Percentiles rank a stretch among this genome's conserved stretches.
These are phyloP conservation scores for Geotrichum reessii DNA, from an alignment of 1,139 yeast genomes.

Conservation along the genomic window DNA sequence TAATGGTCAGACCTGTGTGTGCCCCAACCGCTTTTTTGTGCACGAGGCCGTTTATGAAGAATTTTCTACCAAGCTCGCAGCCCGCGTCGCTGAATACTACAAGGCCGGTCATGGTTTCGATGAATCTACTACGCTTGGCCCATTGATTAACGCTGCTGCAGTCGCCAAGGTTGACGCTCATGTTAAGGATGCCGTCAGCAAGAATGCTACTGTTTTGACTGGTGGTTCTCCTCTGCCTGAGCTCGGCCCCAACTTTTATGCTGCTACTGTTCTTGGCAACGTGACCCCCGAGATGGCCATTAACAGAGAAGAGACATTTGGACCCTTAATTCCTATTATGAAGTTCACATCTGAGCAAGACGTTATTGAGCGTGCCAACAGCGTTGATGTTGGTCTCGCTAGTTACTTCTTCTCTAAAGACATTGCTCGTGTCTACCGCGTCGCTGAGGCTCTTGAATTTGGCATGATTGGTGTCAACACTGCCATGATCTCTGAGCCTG, in stretches of 20 bases:
- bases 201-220: conserved; percentile 61
- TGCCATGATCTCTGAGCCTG: conserved; percentile 63
- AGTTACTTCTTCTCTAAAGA: conserved; percentile 72
- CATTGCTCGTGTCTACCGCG: conserved; percentile 54
- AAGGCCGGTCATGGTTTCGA: conserved; percentile 73
- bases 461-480: conserved; percentile 82
- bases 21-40: conserved; percentile 70
- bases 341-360: conserved; percentile 57
- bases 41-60: conserved; percentile 58
- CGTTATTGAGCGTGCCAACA: conserved; percentile 64
- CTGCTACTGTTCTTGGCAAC: conserved; percentile 64
- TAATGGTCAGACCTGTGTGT: conserved; percentile 77
- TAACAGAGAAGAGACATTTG: conserved; percentile 75
- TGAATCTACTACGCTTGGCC: conserved; percentile 67
- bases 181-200: conserved; percentile 64
- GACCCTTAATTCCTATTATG: conserved; percentile 79
- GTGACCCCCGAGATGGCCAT: conserved; percentile 62
- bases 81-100: conserved; percentile 46
- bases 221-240: conserved; percentile 63
- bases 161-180: conserved; percentile 64
- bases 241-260: conserved; percentile 71
- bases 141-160: conserved; percentile 64
- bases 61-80: conserved; percentile 49
- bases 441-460: conserved; percentile 65
- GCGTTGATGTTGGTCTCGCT: conserved; percentile 66